phyloP scores from a whole-genome alignment of 2,329 filamentous ascomycete species.

The Aspergillus sergii region DNA sequence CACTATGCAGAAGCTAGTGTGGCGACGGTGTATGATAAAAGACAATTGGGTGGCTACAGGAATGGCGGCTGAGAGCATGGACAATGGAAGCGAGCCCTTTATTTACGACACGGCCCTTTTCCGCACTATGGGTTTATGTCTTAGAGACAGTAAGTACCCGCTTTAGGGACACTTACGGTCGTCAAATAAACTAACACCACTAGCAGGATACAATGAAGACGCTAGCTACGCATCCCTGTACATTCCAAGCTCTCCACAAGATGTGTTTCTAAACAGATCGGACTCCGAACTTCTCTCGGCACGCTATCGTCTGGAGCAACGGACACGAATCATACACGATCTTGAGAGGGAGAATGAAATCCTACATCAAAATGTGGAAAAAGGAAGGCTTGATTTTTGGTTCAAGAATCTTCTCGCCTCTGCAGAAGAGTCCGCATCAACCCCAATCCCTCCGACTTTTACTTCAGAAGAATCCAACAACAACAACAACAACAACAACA shows the following conservation, averaged over 20 bases:
- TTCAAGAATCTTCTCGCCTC: constrained; percentile 41
- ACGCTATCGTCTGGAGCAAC: constrained; percentile 64
- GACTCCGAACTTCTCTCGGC: constrained; percentile 54
- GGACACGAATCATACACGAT: constrained; percentile 69
- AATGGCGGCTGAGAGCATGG: constrained; percentile 73
- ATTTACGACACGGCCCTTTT: constrained; percentile 70
- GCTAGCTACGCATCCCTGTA: constrained; percentile 24
- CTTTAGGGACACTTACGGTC: background rate
- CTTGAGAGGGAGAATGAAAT: constrained; percentile 72
- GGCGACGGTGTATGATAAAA: constrained; percentile 81
- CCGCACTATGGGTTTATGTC: constrained; percentile 65
- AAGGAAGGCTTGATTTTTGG: constrained; percentile 73
- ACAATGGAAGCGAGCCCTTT: constrained; percentile 65
- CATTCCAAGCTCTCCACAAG: constrained; percentile 29
- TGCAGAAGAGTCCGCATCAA: constrained; percentile 18
- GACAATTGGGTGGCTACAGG: constrained; percentile 85
- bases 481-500: background rate
- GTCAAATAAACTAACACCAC: constrained; percentile 12
- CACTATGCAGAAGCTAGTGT: constrained; percentile 58
- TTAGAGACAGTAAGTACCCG: constrained; percentile 48
- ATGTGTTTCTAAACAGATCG: constrained; percentile 32
- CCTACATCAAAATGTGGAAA: constrained; percentile 66
- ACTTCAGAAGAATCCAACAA: background rate
- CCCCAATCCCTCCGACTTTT: background rate
- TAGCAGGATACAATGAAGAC: constrained; percentile 20